Evolutionary conservation across 495 filamentous ascomycete genomes (phyloP).

Genomic region (Jackrogersella multiformis): DNA sequence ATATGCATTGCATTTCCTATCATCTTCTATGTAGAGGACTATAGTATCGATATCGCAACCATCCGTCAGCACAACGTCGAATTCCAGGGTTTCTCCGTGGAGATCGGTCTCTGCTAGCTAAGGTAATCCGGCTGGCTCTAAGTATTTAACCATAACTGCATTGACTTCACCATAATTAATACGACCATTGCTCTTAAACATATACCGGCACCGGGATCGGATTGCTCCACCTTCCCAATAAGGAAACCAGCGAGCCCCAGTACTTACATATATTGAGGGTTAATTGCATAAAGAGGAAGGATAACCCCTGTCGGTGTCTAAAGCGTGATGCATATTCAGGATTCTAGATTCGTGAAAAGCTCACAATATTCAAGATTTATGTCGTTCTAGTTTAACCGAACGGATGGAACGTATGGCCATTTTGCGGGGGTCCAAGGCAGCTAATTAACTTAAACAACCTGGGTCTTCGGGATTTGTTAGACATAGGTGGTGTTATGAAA

Average conservation of each 20-base stretch:
- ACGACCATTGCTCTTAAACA: not conserved
- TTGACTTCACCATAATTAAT: not conserved
- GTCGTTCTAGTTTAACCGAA: not conserved
- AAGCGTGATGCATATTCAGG: not conserved
- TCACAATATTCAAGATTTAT: not conserved
- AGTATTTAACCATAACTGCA: not conserved
- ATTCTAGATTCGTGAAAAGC: not conserved
- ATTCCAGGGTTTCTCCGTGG: not conserved
- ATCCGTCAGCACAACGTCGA: not conserved
- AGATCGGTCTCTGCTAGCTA: too few species aligned
- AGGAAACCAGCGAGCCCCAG: not conserved
- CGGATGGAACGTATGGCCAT: not conserved
- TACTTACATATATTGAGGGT: not conserved
- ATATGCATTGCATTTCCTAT: not conserved
- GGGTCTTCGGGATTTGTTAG: too few species aligned
- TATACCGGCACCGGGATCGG: not conserved
- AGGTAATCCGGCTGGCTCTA: not conserved
- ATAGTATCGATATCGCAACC: not conserved
- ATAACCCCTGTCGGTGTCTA: not conserved
- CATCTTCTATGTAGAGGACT: not conserved
- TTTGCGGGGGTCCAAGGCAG: not conserved
- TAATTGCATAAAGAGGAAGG: not conserved
- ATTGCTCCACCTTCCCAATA: not conserved
- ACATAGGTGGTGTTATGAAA: not conserved
- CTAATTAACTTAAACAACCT: not conserved